Evolutionary conservation across 768 basidiomycete species (phyloP).

Genomic region (Boletus fagicola): DNA sequence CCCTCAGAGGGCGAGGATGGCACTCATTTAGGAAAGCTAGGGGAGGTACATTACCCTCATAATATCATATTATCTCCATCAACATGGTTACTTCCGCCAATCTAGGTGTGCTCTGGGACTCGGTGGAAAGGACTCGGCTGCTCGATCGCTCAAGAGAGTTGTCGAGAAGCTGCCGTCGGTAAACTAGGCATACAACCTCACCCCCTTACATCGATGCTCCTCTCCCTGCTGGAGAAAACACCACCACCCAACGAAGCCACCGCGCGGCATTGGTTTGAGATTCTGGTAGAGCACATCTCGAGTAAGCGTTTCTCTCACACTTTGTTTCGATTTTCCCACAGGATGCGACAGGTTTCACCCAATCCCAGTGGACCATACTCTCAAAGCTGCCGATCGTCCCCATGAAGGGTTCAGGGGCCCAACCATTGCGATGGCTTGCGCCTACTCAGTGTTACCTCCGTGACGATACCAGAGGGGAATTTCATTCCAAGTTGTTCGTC

Average conservation of each 20-base stretch:
- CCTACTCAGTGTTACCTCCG: constrained; percentile 73
- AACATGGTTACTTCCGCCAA: not conserved
- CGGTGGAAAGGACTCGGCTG: constrained; percentile 80
- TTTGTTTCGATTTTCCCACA: constrained; percentile 2
- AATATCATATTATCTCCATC: not conserved
- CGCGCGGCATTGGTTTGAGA: constrained; percentile 66
- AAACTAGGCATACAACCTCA: constrained; percentile 72
- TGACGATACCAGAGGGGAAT: constrained; percentile 47
- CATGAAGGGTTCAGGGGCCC: constrained; percentile 34
- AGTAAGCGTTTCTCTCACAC: constrained; percentile 39
- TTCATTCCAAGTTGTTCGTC: constrained; percentile 79
- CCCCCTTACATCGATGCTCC: constrained; percentile 61
- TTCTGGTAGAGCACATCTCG: constrained; percentile 60
- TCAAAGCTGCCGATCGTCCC: constrained; percentile 69
- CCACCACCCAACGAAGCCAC: constrained; percentile 53
- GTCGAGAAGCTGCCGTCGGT: constrained; percentile 48
- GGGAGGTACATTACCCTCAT: constrained; percentile 47
- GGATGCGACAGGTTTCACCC: constrained; percentile 51
- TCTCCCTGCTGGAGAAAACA: constrained; percentile 55
- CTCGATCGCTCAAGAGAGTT: constrained; percentile 53
- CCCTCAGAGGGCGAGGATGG: constrained; percentile 62
- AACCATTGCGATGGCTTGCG: constrained; percentile 45
- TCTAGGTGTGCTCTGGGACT: constrained; percentile 65
- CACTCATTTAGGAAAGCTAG: constrained; percentile 54
- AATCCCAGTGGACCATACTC: constrained; percentile 53